Evolutionary conservation across 148 eudicot species (phyloP), one percentile per base, ranked within the genome.

Genomic region (Chenopodium formosanum): DNA sequence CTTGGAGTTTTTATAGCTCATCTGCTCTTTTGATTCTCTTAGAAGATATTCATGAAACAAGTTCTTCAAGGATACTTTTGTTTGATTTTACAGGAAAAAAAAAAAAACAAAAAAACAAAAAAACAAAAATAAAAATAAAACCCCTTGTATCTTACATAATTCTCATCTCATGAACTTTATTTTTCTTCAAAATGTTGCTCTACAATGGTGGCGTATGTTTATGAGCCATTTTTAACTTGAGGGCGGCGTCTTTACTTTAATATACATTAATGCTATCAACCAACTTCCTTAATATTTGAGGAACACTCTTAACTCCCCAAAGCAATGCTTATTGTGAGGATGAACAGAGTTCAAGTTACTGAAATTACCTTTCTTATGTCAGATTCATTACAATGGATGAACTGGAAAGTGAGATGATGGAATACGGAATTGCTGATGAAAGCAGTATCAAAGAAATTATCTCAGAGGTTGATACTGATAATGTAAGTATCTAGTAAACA

Each of bases 381-480:
- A 94, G 98, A 70, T 86, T 82, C 79, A 94, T 94, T 53, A 94
- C 98, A 34, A 90, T 76, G 69, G 98, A 94, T 78, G 98, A 94
- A 83, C 87, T 94, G 7, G 95, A 94, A 86, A 63, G 85, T 56
- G 97, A 95, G 27, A 94, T 94, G 98, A 87, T 87, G 88, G 92
- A 94, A 47, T 85, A 92, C 58, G 98, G 91, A 77, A 89, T 94
- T 69, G 97, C 92, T 4, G 97, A 94, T 82, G 88, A 88, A 58
- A 86, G 81, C 75, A 87, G 90, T 78, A 91, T 94, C 83, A 91
- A 89, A 81, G 97, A 94, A 50, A 94, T 94, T 14, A 88, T 94
- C 65, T 86, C 92, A 10, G 98, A 94, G 91, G 98, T 94, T 14
- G 98, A 94, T 74, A 85, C 92, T 0, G 98, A 94, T 80, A 91